Base-by-base conservation (phyloP, 371 early-diverging fungal genomes). In the Syncephalastrum monosporum region DNA sequence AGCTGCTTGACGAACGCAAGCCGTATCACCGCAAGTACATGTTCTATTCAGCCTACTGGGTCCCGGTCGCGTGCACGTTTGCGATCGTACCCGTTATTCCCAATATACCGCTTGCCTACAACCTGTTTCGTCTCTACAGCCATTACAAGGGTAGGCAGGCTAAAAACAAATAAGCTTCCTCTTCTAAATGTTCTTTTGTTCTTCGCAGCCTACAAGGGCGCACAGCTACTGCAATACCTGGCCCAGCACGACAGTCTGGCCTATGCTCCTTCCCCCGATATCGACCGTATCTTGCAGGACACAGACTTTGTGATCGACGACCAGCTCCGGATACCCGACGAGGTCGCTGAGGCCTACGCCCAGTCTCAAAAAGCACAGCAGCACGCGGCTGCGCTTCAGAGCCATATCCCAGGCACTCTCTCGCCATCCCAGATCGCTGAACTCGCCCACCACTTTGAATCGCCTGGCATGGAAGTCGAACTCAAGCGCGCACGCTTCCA, bases 51-150 rank as follows among this genome's bases (percentile, higher is more conserved):
- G 83, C 82, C 17, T 78, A 87, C 47, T 78, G 81, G 79, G 72
- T 91, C 6, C 93, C 93, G 1, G 64, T 91, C 33, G 69, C 92
- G 5, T 77, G 83, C 47, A 72, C 85, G 15, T 90, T 91, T 75
- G 83, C 77, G 4, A 63, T 91, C 57, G 85, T 93, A 0, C 93
- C 93, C 1, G 53, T 91, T 14, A 68, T 91, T 5, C 93, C 93
- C 33, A 93, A 93, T 68, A 84, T 93, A 46, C 91, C 91, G 0
- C 68, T 93, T 14, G 86, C 88, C 19, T 93, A 92, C 69, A 93
- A 93, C 60, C 57, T 89, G 21, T 91, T 89, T 60, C 86, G 93
- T 5, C 71, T 91, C 15, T 90, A 90, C 72, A 88, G 89, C 47
- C 90, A 93, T 56, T 91, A 87, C 71, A 86, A 86, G 74, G 83